Evolutionary conservation across 2,329 filamentous ascomycete genomes (phyloP), one percentile per base, ranked within the genome.

Genomic region (Cercospora sojina): DNA sequence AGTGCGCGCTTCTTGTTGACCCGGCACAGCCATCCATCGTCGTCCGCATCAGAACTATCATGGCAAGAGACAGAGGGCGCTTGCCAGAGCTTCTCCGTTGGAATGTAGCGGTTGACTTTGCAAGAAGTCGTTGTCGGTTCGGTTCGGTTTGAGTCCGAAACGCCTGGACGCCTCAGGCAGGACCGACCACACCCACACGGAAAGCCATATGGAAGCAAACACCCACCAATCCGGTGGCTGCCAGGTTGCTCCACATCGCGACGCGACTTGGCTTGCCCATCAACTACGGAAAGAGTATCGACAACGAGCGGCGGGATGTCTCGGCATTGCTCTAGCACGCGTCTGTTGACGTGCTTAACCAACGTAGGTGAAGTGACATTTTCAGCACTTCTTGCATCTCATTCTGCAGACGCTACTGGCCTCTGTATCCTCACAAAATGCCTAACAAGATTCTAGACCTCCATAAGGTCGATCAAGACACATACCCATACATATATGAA

Each of bases 401-500:
- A 32, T 8, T 32, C 27, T 13, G 27, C 29, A 35, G 18, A 10
- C 12, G n/a, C 16, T 12, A 10, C 53, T 18, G 25, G 47, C 47
- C 47, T n/a, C n/a, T n/a, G n/a, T n/a, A n/a, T n/a, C n/a, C n/a
- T 31, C 9, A 18, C 18, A 73, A 60, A 23, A 77, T 77, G 75
- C 75, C 75, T 25, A 77, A 77, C 67, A 62, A 76, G 47, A 74
- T 75, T 16, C 70, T 66, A 31, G 71, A 77, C 49, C 67, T 77
- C 20, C 74, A 75, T 58, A 74, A 70, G 2, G 69, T 77, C n/a
- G 75, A 77, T 59, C 63, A 70, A 53, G 68, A 73, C 2, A 71
- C 62, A 9, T 77, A 72, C 49, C 70, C 74, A 2, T 77, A 80
- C 23, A 68, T 78, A 35, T 75, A 74, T 53, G 75, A 77, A 60